Base-by-base conservation (phyloP, 257 asterid species). In the Striga asiatica region DNA sequence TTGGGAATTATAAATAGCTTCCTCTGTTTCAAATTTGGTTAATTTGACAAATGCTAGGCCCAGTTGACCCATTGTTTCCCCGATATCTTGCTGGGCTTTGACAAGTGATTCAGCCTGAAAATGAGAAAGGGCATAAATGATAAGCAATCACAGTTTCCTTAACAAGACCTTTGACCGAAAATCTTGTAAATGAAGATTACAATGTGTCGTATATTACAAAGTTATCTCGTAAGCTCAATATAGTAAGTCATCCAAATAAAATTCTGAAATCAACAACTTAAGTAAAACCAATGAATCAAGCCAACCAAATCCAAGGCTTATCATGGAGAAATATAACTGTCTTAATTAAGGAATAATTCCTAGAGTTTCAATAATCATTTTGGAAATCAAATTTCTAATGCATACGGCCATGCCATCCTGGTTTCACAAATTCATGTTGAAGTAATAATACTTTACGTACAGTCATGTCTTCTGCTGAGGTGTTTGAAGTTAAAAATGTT, bases 21-120 rank as follows among this genome's bases (percentile, higher is more conserved):
- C 93, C 73, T 92, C 98, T 19, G 93, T 78, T 64, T 92, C 98
- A 74, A 92, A 84, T 72, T 88, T 92, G 54, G 95, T 92, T 69
- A 92, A 64, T 61, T 92, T 92, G 70, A 92, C 98, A 63, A 92
- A 78, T 47, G 95, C 89, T 51, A 92, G 64, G 58, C 98, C 98
- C 73, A 92, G 67, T 54, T 92, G 97, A 52, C 98, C 98, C 76
- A 84, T 73, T 49, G 97, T 84, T 73, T 88, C 97, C 72, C 98
- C 97, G 37, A 84, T 92, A 60, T 92, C 98, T 74, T 92, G 95
- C 70, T 92, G 97, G 46, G 89, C 78, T 70, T 88, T 87, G 22
- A 92, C 97, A 50, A 92, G 89, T 60, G 86, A 70, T 79, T 92
- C 98, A 22, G 98, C 97, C 98, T 87, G 70, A 60, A 60, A 54